Evolutionary conservation across 73 alveolate genomes (phyloP).

Genomic region (Tetrahymena borealis): DNA sequence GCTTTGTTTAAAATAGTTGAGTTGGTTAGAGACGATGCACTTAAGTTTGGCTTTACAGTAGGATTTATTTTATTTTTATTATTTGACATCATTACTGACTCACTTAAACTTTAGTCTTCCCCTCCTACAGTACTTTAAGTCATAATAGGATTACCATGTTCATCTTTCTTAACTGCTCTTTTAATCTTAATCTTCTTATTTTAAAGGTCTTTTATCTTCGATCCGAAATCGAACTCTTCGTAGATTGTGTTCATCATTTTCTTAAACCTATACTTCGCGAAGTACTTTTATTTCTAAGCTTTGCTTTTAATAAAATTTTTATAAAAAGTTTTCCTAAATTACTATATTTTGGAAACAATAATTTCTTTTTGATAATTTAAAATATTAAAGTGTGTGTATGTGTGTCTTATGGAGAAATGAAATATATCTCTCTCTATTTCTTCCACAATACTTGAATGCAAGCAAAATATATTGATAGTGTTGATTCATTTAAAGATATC

Average conservation of each 20-base stretch:
- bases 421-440: no score
- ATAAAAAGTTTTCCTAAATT: background rate
- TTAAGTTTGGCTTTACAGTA: background rate
- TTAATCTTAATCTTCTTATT: background rate
- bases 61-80: background rate
- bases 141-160: background rate
- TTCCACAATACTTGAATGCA: no score
- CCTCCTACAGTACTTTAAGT: background rate
- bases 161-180: background rate
- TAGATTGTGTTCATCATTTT: background rate
- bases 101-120: background rate
- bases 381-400: no score
- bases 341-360: background rate
- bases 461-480: no score
- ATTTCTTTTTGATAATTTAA: background rate
- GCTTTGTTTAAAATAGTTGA: background rate
- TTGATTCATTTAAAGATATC: no score
- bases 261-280: background rate
- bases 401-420: no score
- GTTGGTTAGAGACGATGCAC: background rate
- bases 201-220: background rate
- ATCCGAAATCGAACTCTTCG: constrained; percentile 3
- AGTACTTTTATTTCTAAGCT: background rate
- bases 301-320: background rate
- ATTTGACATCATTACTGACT: background rate